Evolutionary conservation across 805 yeast genomes (phyloP).

Genomic region (Priceomyces melissophilus): DNA sequence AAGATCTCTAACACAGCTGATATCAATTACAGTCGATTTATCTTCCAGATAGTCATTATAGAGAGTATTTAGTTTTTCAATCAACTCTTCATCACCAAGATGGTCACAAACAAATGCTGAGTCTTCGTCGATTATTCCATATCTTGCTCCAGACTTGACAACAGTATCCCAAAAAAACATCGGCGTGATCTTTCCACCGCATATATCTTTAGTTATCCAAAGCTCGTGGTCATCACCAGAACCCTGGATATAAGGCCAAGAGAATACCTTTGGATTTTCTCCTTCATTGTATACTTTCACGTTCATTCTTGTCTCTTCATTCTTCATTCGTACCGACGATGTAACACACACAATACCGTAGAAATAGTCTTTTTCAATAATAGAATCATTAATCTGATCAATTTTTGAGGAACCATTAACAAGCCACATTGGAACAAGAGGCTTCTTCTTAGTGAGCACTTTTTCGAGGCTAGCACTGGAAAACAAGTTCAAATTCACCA

Average conservation of each 20-base stretch:
- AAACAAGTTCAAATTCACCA: constrained; percentile 39
- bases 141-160: constrained; percentile 8
- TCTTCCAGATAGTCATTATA: constrained; percentile 2
- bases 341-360: constrained; percentile 53
- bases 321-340: constrained; percentile 45
- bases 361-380: background rate
- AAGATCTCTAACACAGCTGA: constrained; percentile 10
- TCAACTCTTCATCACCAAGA: constrained; percentile 22
- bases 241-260: constrained; percentile 71
- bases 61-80: constrained; percentile 13
- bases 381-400: background rate
- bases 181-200: constrained; percentile 51
- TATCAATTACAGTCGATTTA: constrained; percentile 6
- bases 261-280: constrained; percentile 2
- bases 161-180: constrained; percentile 50
- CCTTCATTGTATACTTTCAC: constrained; percentile 17
- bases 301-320: constrained; percentile 49
- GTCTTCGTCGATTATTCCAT: constrained; percentile 13
- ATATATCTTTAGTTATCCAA: constrained; percentile 50
- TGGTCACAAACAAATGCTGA: constrained; percentile 19
- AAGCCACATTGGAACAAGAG: constrained; percentile 67
- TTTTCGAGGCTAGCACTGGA: constrained; percentile 25
- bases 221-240: constrained; percentile 93
- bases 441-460: constrained; percentile 29
- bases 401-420: constrained; percentile 45